Evolutionary conservation across 352 stramenopile species (phyloP).

Genomic region (Globisporangium middletonii): DNA sequence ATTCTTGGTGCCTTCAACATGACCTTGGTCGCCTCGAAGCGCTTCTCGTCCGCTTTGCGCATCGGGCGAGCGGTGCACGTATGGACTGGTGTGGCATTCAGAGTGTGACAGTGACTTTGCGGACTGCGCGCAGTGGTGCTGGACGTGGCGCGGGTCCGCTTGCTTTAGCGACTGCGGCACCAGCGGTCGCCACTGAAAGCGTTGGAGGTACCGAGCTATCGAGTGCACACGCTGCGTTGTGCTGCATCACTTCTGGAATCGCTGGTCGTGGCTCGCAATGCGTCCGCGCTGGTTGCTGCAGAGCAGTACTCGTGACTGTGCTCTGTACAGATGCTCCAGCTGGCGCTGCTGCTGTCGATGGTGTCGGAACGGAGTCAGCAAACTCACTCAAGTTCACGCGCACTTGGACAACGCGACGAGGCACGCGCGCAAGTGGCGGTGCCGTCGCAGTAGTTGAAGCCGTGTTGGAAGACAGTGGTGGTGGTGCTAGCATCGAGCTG

Average conservation of each 20-base stretch:
- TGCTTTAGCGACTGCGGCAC: background rate
- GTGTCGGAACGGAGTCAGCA: background rate
- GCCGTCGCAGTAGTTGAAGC: background rate
- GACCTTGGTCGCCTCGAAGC: background rate
- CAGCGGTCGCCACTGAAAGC: background rate
- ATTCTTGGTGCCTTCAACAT: too few relatives aligned
- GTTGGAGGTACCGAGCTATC: background rate
- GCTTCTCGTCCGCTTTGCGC: background rate
- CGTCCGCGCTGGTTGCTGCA: background rate
- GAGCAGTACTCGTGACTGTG: background rate
- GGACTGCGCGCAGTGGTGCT: slow-evolving; percentile 16
- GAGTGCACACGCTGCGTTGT: too few relatives aligned
- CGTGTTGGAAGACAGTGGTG: background rate
- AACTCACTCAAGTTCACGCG: slow-evolving; percentile 36
- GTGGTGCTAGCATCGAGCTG: background rate
- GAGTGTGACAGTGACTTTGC: slow-evolving; percentile 34
- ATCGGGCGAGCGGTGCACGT: background rate
- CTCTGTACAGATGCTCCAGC: background rate
- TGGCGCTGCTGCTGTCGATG: background rate
- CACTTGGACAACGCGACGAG: slow-evolving; percentile 38
- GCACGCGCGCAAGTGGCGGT: slow-evolving; percentile 1
- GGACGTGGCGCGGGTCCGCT: background rate
- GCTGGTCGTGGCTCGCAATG: background rate
- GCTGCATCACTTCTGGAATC: background rate
- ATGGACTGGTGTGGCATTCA: slow-evolving; percentile 15